Base-by-base conservation (phyloP, 768 basidiomycete genomes). In the Glaciozyma antarctica region DNA sequence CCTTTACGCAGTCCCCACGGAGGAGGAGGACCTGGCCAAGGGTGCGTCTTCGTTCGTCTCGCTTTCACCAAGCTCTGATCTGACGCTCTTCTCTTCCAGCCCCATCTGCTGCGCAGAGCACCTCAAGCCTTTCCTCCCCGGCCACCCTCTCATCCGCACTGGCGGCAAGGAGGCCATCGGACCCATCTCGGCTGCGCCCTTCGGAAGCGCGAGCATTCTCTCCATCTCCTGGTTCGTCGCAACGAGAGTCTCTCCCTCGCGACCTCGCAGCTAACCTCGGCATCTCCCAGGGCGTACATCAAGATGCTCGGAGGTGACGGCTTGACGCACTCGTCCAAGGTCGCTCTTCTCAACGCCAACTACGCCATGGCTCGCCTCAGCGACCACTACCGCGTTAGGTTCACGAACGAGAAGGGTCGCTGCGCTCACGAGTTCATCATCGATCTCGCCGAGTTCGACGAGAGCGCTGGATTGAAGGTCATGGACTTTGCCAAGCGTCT, bases 291-390 rank as follows among this genome's bases (percentile, higher is more conserved):
- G 66, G 94, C 95, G 17, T 99, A 95, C 77, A 90, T 95, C 82
- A 94, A 69, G 89, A 98, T 99, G 95, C 84, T 99, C n/a, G 95
- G 95, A 32, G 94, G 93, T 12, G 79, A 84, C 62, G 95, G 95
- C 10, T 82, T 99, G 32, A 83, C 85, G 28, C 83, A 90, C 65
- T 86, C 91, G 0, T 88, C 92, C 4, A 88, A 87, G 72, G 78
- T 89, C 38, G 90, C 95, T 2, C 81, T 99, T 38, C 82, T 99
- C 51, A 97, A 86, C 74, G 95, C 95, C 57, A 99, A 99, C 77
- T 99, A 98, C 77, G 95, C 97, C 83, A 92, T 93, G 24, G 82
- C 86, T 73, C 84, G 90, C 55, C 84, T 99, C 43, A 82, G 85
- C 56, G 84, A 82, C 21, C 83, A 91, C 76, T 98, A 97, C 77